These are phyloP conservation scores for Xylariales sp. DNA, from an alignment of 2,329 filamentous ascomycete species.

Conservation along the genomic window DNA sequence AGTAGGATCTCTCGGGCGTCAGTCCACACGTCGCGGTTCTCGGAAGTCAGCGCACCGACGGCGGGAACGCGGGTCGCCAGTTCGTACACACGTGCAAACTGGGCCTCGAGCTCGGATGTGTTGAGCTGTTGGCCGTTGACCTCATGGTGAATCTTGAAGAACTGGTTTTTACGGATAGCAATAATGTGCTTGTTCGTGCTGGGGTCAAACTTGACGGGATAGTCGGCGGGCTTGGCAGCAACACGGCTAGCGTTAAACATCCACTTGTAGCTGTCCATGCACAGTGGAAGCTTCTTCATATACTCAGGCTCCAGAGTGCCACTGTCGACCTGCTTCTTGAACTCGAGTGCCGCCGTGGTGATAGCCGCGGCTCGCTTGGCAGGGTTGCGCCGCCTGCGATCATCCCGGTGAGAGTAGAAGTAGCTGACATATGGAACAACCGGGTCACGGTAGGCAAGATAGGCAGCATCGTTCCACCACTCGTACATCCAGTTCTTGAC, in stretches of 20 bases:
- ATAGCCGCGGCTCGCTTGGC: constrained; percentile 91
- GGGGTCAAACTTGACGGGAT: constrained; percentile 74
- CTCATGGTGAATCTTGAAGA: constrained; percentile 88
- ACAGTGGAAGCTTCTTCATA: constrained; percentile 96
- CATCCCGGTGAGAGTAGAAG: constrained; percentile 98
- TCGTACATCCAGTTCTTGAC: constrained; percentile 93
- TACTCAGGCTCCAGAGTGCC: constrained; percentile 91
- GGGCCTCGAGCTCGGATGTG: constrained; percentile 81
- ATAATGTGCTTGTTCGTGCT: constrained; percentile 81
- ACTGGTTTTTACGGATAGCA: constrained; percentile 91
- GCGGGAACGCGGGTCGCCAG: constrained; percentile 66
- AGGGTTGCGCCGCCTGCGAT: constrained; percentile 80
- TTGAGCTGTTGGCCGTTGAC: constrained; percentile 81
- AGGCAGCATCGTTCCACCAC: constrained; percentile 97
- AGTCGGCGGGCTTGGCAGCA: constrained; percentile 75
- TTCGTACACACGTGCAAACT: constrained; percentile 82
- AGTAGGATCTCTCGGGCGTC: constrained; percentile 76
- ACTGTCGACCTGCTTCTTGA: constrained; percentile 86
- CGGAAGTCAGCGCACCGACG: constrained; percentile 80
- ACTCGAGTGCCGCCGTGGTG: constrained; percentile 78
- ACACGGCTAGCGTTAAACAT: constrained; percentile 97
- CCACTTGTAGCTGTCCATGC: constrained; percentile 97
- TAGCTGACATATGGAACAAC: constrained; percentile 98
- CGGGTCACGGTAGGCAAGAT: constrained; percentile 89
- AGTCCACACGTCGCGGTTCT: constrained; percentile 92